Percentiles rank a stretch among this genome's conserved stretches.
Evolutionary conservation across 1,284 basidiomycete genomes (phyloP).

Genomic region (Cerioporus squamosus): DNA sequence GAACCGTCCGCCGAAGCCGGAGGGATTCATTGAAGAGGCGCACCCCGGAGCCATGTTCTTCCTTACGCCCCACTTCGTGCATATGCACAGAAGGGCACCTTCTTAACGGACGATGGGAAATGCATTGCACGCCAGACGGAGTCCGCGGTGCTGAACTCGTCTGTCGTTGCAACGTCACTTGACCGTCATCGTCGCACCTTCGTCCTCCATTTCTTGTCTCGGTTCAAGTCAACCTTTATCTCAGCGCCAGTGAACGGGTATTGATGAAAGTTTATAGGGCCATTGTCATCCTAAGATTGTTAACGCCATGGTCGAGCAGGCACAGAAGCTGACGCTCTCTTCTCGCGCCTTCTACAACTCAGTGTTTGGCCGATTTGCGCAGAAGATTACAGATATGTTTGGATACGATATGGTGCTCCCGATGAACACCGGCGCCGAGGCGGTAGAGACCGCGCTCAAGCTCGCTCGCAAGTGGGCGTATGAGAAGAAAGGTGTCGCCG

Average conservation of each 20-base stretch:
- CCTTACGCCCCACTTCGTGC: too few species aligned
- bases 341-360: slow-evolving; percentile 98
- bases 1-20: neutral
- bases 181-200: too few species aligned
- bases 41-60: neutral
- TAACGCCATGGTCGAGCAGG: slow-evolving; percentile 82
- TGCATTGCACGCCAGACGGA: too few species aligned
- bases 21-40: too few species aligned
- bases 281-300: slow-evolving; percentile 96
- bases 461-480: slow-evolving; percentile 94
- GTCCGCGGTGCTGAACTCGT: too few species aligned
- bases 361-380: slow-evolving; percentile 87
- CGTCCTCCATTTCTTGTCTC: too few species aligned
- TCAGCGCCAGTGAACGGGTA: neutral
- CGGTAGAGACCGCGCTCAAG: slow-evolving; percentile 90
- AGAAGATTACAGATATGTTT: slow-evolving; percentile 85
- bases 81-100: too few species aligned
- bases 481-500: slow-evolving; percentile 82
- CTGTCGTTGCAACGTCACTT: too few species aligned
- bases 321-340: slow-evolving; percentile 90
- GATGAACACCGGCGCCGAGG: slow-evolving; percentile 99
- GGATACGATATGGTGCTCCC: slow-evolving; percentile 97
- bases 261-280: slow-evolving; percentile 54
- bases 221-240: too few species aligned
- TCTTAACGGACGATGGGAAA: too few species aligned